A percentile compares a stretch with the other conserved stretches of the same genome.
Evolutionary conservation across 352 stramenopile genomes (phyloP).

Genomic region (Phytophthora sp.): DNA sequence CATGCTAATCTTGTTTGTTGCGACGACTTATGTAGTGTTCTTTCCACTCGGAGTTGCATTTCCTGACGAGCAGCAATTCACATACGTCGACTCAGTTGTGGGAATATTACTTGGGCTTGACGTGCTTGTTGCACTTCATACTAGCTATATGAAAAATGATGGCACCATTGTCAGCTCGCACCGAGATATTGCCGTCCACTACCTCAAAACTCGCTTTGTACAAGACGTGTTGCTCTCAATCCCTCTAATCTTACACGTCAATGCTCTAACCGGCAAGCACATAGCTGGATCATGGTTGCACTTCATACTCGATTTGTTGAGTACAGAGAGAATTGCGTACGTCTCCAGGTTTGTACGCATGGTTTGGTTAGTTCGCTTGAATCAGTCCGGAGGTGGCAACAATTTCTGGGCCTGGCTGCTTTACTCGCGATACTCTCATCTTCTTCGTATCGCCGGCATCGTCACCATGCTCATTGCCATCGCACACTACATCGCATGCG

Average conservation of each 20-base stretch:
- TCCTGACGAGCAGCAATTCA: background rate
- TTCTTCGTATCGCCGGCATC: background rate
- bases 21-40: slow-evolving; percentile 34
- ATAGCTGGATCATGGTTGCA: background rate
- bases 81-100: background rate
- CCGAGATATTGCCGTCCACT: slow-evolving; percentile 17
- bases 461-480: background rate
- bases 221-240: slow-evolving; percentile 17
- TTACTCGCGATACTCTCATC: background rate
- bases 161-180: slow-evolving; percentile 22
- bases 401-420: background rate
- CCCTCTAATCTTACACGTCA: background rate
- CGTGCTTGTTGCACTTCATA: slow-evolving; percentile 38
- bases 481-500: background rate
- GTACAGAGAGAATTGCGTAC: background rate
- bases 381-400: background rate
- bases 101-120: slow-evolving; percentile 20
- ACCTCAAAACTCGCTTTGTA: slow-evolving; percentile 16
- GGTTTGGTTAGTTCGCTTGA: background rate
- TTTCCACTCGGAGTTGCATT: slow-evolving; percentile 52
- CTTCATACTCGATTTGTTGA: background rate
- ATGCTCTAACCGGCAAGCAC: background rate
- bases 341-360: background rate
- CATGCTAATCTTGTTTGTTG: slow-evolving; percentile 18
- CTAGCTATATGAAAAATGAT: slow-evolving; percentile 19